Conservation (phyloP, 1,139 yeast species). For the Geotrichum europaeum region DNA sequence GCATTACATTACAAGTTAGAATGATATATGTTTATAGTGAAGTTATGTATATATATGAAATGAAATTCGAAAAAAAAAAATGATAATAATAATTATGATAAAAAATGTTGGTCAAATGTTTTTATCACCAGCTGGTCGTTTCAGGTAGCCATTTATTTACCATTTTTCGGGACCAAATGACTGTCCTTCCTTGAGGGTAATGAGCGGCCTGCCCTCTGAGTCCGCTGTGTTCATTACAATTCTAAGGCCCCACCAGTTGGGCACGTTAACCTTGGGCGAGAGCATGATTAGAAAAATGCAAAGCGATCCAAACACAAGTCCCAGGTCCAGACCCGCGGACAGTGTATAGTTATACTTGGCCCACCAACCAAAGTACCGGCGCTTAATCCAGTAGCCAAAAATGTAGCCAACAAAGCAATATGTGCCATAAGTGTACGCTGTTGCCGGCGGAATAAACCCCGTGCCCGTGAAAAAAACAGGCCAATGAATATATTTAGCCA, state of each 20-base stretch:
- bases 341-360: conserved; percentile 55
- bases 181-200: conserved; percentile 31
- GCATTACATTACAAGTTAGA: not conserved
- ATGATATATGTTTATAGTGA: not conserved
- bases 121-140: not conserved
- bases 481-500: conserved; percentile 42
- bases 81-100: not conserved
- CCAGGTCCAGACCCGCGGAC: conserved; percentile 54
- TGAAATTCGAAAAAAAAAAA: too few relatives aligned
- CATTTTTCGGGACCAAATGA: conserved; percentile 37
- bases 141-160: conserved; percentile 20
- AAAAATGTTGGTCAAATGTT: not conserved
- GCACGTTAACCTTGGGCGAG: conserved; percentile 35
- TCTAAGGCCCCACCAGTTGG: conserved; percentile 58
- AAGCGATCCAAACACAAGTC: conserved; percentile 48
- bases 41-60: not conserved
- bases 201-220: conserved; percentile 25
- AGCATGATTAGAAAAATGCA: conserved; percentile 44
- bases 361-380: conserved; percentile 57
- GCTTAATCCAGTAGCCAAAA: conserved; percentile 49
- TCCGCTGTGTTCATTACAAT: conserved; percentile 33
- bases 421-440: conserved; percentile 46
- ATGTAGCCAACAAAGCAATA: conserved; percentile 45
- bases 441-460: conserved; percentile 49
- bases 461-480: conserved; percentile 50